Base-by-base conservation (phyloP, 371 early-diverging fungal species). In the Mucor sp. region DNA sequence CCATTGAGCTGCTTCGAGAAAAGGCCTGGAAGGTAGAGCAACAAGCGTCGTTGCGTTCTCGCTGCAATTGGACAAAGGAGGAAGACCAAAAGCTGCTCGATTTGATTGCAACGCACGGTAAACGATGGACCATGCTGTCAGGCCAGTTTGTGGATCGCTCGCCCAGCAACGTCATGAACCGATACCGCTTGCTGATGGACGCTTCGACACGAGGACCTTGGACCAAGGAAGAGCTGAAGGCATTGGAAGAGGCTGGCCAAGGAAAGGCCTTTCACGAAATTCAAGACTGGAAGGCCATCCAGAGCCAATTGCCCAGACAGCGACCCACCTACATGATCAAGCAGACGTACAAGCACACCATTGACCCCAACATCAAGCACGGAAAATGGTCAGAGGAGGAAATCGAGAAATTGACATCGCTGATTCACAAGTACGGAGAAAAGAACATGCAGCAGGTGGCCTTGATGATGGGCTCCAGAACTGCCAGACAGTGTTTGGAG, bases 301-400 rank as follows among this genome's bases (percentile, higher is more conserved):
- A 72, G 19, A 0, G 25, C 4, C n/a, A 43, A 28, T 41, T 82
- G 50, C 80, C 79, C 2, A 23, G 35, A 4, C 37, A 12, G 8
- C 63, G 80, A 6, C 73, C 75, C 3, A 7, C 74, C 2, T 37
- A 25, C 19, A 11, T 66, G 17, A 23, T 82, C 28, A 72, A 67
- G 21, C 67, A 62, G 9, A 78, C 71, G 3, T 82, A 75, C 53
- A 64, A 58, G 17, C 57, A 72, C 15, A 60, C 75, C 0, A 27
- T 76, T 3, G 72, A 82, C 30, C 83, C 83, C 7, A 21, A 41
- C 2, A 37, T 71, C n/a, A 74, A 73, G 9, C 67, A 61, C n/a
- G 83, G 83, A 4, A 65, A 56, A 19, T 82, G 83, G 83, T 47
- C 75, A 8, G 23, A 50, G 8, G 68, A 75, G 1, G 83, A 82